phyloP scores from a whole-genome alignment of 805 yeast species.

The Wickerhamiella galacta region DNA sequence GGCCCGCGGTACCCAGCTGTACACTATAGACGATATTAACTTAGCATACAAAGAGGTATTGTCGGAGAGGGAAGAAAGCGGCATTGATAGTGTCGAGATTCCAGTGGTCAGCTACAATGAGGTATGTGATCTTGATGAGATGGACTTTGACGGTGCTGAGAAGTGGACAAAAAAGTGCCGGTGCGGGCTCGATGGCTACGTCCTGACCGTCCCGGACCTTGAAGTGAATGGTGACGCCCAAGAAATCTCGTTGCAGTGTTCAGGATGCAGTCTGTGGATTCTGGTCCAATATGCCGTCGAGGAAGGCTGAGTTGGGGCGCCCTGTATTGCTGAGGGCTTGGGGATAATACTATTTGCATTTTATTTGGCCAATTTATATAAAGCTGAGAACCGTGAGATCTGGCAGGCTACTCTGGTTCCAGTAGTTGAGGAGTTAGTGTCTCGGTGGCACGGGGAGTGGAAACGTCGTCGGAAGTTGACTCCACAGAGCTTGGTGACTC shows the following conservation, averaged over 20 bases:
- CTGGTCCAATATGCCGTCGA: slow-evolving; percentile 39
- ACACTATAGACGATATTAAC: slow-evolving; percentile 32
- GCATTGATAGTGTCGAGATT: slow-evolving; percentile 31
- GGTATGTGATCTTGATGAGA: slow-evolving; percentile 36
- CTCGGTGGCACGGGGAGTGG: no score
- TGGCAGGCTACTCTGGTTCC: no score
- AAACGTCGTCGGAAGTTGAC: no score
- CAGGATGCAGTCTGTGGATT: slow-evolving; percentile 74
- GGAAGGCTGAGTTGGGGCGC: no score
- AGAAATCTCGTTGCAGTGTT: slow-evolving; percentile 63
- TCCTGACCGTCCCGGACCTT: slow-evolving; percentile 44
- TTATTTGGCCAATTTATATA: no score
- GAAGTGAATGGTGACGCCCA: slow-evolving; percentile 37
- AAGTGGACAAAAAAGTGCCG: slow-evolving; percentile 22
- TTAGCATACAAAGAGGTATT: slow-evolving; percentile 44
- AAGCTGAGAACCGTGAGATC: no score
- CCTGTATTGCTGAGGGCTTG: no score
- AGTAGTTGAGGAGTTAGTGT: no score
- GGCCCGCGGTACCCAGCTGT: slow-evolving; percentile 1
- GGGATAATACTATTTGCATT: no score
- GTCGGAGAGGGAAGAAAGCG: slow-evolving; percentile 27
- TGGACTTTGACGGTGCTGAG: slow-evolving; percentile 23
- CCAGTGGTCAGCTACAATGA: slow-evolving; percentile 53
- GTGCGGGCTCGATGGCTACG: slow-evolving; percentile 37
- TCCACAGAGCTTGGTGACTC: no score